Evolutionary conservation across 371 early-diverging fungal genomes (phyloP).

Genomic region (Mucor saturninus): DNA sequence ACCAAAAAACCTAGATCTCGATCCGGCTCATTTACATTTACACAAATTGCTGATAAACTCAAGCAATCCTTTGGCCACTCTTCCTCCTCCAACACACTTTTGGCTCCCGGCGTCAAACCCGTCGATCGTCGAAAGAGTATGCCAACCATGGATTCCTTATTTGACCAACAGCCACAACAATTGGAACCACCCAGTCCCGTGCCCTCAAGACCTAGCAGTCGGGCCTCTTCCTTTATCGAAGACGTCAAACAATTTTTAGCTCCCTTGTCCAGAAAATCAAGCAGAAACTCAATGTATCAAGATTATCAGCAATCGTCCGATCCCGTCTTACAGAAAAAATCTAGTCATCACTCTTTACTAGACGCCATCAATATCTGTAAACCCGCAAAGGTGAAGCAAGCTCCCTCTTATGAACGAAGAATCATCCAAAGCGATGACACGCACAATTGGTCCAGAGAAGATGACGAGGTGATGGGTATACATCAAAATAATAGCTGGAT

Average conservation of each 20-base stretch:
- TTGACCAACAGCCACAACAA: not conserved
- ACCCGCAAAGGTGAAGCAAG: slow-evolving; percentile 14
- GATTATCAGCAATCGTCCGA: slow-evolving; percentile 11
- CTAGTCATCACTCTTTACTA: slow-evolving; percentile 26
- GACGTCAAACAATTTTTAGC: slow-evolving; percentile 32
- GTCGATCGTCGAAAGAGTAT: slow-evolving; percentile 30
- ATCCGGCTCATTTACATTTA: slow-evolving; percentile 28
- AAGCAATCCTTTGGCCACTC: slow-evolving; percentile 20
- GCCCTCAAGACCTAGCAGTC: slow-evolving; percentile 23
- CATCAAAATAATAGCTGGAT: slow-evolving; percentile 2
- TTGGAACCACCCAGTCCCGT: slow-evolving; percentile 16
- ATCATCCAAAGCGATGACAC: not conserved
- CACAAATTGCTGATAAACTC: slow-evolving; percentile 24
- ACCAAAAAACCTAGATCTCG: slow-evolving; percentile 14
- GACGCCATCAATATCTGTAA: slow-evolving; percentile 28
- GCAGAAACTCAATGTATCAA: slow-evolving; percentile 25
- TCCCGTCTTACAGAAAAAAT: slow-evolving; percentile 10
- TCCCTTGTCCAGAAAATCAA: slow-evolving; percentile 29
- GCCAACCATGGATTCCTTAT: slow-evolving; percentile 19
- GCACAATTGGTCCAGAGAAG: slow-evolving; percentile 3
- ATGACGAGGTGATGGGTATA: slow-evolving; percentile 1
- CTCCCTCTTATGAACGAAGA: slow-evolving; percentile 23
- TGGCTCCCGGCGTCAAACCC: slow-evolving; percentile 1
- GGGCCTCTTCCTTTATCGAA: slow-evolving; percentile 34
- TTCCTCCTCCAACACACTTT: slow-evolving; percentile 1